phyloP scores from a whole-genome alignment of 75 land plant species.

The Gnetum montanum region DNA sequence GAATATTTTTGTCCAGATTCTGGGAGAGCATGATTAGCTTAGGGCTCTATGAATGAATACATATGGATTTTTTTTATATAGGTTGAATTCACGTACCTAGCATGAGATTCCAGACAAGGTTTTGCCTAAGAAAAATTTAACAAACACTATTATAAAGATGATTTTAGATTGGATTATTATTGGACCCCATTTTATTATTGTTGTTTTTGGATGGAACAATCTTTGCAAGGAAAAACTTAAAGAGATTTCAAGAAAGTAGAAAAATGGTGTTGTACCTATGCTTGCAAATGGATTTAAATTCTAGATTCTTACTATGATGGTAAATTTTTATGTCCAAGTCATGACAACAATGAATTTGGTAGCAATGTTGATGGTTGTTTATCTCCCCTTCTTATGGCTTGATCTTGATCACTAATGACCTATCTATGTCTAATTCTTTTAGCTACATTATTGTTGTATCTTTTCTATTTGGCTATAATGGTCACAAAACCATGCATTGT shows the following conservation, averaged over 20 bases:
- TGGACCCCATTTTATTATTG: conserved; percentile 82
- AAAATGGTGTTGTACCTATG: conserved; percentile 69
- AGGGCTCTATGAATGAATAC: conserved; percentile 75
- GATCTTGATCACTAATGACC: too few relatives aligned
- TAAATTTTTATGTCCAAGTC: too few relatives aligned
- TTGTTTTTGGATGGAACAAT: conserved; percentile 96
- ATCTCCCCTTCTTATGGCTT: too few relatives aligned
- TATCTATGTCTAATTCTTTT: too few relatives aligned
- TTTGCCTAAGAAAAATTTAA: conserved; percentile 24
- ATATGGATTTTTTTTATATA: conserved; percentile 76
- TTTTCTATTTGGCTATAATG: too few relatives aligned
- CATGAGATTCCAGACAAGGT: conserved; percentile 51
- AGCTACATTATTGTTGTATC: too few relatives aligned
- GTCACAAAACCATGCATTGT: too few relatives aligned
- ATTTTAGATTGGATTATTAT: conserved; percentile 70
- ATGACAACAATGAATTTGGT: too few relatives aligned
- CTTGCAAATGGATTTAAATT: conserved; percentile 80
- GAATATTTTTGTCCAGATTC: conserved; percentile 12
- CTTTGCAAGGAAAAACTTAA: conserved; percentile 71
- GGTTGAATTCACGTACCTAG: conserved; percentile 75
- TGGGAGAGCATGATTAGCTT: conserved; percentile 59
- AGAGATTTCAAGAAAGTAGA: conserved; percentile 69
- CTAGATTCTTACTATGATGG: conserved; percentile 79
- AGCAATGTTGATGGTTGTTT: too few relatives aligned
- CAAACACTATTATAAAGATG: conserved; percentile 53